A percentile compares a stretch with the other conserved stretches of the same genome.
These are phyloP conservation scores for Trichoderma asperelloides DNA, from an alignment of 495 filamentous ascomycete species.

Conservation along the genomic window DNA sequence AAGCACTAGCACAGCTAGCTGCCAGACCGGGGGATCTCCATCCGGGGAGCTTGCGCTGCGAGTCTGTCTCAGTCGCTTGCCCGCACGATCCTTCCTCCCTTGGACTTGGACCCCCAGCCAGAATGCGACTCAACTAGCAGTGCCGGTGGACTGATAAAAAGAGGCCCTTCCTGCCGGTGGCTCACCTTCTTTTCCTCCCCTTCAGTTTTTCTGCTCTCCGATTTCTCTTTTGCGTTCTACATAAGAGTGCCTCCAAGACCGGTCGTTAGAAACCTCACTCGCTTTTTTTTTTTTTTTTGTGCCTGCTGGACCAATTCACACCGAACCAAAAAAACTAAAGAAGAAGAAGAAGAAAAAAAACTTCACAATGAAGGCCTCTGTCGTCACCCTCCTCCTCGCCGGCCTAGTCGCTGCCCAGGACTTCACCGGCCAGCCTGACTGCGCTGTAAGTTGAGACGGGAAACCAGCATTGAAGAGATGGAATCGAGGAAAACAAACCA, in stretches of 20 bases:
- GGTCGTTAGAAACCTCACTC: neutral
- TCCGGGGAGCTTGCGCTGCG: neutral
- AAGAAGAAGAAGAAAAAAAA: neutral
- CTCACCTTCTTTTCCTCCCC: neutral
- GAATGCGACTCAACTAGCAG: neutral
- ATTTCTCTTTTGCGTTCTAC: neutral
- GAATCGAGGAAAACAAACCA: too few relatives aligned
- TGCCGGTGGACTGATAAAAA: neutral
- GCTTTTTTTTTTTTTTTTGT: neutral
- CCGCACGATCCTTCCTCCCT: neutral
- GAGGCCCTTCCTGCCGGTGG: neutral
- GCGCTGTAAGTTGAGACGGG: slow-evolving; percentile 22
- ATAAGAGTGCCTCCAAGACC: neutral
- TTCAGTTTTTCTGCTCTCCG: neutral
- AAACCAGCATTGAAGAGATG: too few relatives aligned
- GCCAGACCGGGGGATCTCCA: neutral
- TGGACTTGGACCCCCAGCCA: neutral
- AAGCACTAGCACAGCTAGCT: neutral
- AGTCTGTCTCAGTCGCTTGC: neutral
- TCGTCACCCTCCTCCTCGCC: slow-evolving; percentile 17
- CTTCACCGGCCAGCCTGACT: slow-evolving; percentile 24
- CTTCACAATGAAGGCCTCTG: slow-evolving; percentile 23
- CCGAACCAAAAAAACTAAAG: neutral
- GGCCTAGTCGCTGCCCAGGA: slow-evolving; percentile 22
- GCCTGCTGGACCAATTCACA: too few relatives aligned